Evolutionary conservation across 2,329 filamentous ascomycete species (phyloP).

Genomic region (Aphanoascus verrucosus): DNA sequence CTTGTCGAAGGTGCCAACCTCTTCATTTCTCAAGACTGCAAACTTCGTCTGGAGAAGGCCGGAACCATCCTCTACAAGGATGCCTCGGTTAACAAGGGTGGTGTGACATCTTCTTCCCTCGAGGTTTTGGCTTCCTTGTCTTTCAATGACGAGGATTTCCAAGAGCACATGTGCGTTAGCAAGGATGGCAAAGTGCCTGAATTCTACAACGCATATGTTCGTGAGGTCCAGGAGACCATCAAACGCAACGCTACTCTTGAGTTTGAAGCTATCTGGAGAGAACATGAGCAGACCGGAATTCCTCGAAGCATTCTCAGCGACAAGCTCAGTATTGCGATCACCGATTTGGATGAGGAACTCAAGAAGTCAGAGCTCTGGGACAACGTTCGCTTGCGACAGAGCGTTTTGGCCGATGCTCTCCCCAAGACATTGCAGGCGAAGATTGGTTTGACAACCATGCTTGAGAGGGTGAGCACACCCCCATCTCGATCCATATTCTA

Average conservation of each 20-base stretch:
- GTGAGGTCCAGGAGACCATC: slow-evolving; percentile 81
- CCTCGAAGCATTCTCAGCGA: slow-evolving; percentile 82
- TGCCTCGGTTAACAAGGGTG: slow-evolving; percentile 95
- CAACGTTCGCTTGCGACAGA: slow-evolving; percentile 63
- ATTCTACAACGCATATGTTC: slow-evolving; percentile 91
- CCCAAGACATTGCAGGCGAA: slow-evolving; percentile 74
- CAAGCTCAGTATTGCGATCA: slow-evolving; percentile 82
- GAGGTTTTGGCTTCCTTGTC: slow-evolving; percentile 91
- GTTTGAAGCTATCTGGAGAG: slow-evolving; percentile 97
- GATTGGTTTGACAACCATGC: slow-evolving; percentile 81
- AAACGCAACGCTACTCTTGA: slow-evolving; percentile 83
- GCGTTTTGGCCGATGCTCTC: slow-evolving; percentile 73
- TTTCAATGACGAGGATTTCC: slow-evolving; percentile 82
- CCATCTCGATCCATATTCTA: not conserved
- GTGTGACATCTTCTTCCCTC: slow-evolving; percentile 91
- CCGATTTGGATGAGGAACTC: slow-evolving; percentile 90
- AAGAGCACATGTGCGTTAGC: slow-evolving; percentile 81
- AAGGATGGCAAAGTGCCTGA: slow-evolving; percentile 67
- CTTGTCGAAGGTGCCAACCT: slow-evolving; percentile 97
- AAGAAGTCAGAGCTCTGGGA: slow-evolving; percentile 89
- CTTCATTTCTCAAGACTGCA: slow-evolving; percentile 97
- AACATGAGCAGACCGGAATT: slow-evolving; percentile 70
- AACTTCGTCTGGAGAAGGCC: slow-evolving; percentile 87
- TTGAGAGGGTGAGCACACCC: slow-evolving; percentile 53
- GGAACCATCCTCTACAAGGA: slow-evolving; percentile 96